phyloP scores from a whole-genome alignment of 345 rosid genomes.

The Luvunga scandens region DNA sequence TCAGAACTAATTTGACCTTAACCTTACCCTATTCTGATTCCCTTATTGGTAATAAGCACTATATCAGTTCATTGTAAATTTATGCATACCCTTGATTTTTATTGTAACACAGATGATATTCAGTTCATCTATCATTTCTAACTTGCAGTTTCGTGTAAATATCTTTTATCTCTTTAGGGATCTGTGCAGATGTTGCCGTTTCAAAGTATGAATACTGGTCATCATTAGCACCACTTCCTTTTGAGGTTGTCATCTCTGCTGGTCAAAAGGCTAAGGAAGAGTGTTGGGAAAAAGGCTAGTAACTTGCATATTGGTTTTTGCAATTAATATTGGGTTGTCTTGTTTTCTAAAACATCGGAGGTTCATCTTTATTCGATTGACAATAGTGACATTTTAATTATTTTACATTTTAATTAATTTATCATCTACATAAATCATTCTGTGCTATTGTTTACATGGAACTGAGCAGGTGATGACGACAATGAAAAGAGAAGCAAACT shows the following conservation, averaged over 20 bases:
- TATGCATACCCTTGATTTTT: constrained; percentile 2
- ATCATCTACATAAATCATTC: background rate
- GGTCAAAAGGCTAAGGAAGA: constrained; percentile 97
- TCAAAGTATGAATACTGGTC: constrained; percentile 97
- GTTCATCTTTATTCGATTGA: background rate
- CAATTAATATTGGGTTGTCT: background rate
- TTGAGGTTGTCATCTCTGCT: constrained; percentile 94
- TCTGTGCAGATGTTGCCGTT: constrained; percentile 87
- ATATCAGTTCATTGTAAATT: constrained; percentile 1
- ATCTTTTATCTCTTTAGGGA: constrained; percentile 48
- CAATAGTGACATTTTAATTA: background rate
- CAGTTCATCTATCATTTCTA: constrained; percentile 1
- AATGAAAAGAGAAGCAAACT: constrained; percentile 66
- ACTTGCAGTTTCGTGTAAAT: constrained; percentile 10
- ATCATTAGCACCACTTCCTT: constrained; percentile 95
- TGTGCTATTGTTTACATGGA: constrained; percentile 3
- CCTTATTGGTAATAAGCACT: background rate
- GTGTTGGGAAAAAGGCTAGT: constrained; percentile 70
- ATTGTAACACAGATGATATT: background rate
- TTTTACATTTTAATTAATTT: background rate
- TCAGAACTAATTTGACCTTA: background rate
- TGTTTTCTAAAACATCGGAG: background rate
- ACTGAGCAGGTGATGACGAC: constrained; percentile 54
- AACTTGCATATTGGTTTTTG: background rate
- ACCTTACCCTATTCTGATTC: background rate